Conservation (phyloP, 2,329 filamentous ascomycete genomes). For the Botrytis sinoallii region DNA sequence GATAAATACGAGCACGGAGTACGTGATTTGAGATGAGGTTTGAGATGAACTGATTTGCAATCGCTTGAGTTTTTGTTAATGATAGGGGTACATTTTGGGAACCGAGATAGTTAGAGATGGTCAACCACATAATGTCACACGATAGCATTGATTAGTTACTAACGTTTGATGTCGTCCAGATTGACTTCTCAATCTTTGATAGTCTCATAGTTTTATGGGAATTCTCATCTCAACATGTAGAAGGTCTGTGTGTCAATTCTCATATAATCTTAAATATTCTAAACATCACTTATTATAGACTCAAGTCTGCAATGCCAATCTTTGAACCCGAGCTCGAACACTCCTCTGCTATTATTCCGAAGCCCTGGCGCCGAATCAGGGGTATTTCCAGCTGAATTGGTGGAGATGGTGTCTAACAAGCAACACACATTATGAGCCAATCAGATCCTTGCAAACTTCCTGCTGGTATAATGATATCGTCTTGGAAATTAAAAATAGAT, state of each 20-base stretch:
- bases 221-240: background rate
- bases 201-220: background rate
- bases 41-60: background rate
- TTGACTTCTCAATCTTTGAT: background rate
- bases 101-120: background rate
- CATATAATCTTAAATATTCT: background rate
- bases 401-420: slow-evolving; percentile 6
- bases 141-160: background rate
- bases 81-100: background rate
- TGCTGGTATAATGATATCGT: background rate
- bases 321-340: background rate
- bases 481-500: background rate
- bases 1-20: slow-evolving; percentile 11
- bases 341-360: background rate
- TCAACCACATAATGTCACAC: background rate
- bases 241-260: background rate
- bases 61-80: background rate
- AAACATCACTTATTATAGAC: background rate
- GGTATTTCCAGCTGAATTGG: background rate
- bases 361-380: background rate
- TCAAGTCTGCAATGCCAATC: background rate
- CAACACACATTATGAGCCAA: background rate
- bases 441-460: background rate
- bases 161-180: background rate
- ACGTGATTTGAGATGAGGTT: slow-evolving; percentile 5